Evolutionary conservation across 2,329 filamentous ascomycete genomes (phyloP).

Genomic region (Alternaria rosae): DNA sequence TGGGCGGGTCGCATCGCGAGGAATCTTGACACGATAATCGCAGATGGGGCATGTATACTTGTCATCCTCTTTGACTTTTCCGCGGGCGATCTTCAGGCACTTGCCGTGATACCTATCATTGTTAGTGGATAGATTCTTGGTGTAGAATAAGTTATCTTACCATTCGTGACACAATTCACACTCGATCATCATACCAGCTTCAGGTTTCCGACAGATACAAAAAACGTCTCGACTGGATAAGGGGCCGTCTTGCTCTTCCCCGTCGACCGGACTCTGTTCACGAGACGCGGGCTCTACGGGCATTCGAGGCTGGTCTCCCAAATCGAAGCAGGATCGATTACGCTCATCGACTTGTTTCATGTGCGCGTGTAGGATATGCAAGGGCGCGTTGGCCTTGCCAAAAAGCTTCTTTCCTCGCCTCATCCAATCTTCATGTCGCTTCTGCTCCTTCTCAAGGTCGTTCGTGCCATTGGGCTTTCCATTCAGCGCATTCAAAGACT

Average conservation of each 20-base stretch:
- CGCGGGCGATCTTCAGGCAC: constrained; percentile 94
- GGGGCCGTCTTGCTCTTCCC: constrained; percentile 54
- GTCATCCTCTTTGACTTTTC: constrained; percentile 97
- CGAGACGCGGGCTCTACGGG: constrained; percentile 92
- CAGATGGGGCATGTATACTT: constrained; percentile 99
- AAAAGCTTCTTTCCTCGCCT: constrained; percentile 96
- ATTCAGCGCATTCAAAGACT: constrained; percentile 85
- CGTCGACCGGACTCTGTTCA: constrained; percentile 71
- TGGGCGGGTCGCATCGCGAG: constrained; percentile 91
- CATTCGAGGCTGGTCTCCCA: constrained; percentile 84
- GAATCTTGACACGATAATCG: constrained; percentile 96
- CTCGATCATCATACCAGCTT: constrained; percentile 99
- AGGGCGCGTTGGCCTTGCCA: constrained; percentile 94
- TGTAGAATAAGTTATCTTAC: constrained; percentile 60
- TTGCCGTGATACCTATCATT: constrained; percentile 90
- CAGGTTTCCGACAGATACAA: constrained; percentile 91
- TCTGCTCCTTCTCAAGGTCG: constrained; percentile 92
- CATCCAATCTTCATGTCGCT: constrained; percentile 99
- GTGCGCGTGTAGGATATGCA: constrained; percentile 93
- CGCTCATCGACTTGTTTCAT: constrained; percentile 92
- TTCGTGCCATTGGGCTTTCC: constrained; percentile 90
- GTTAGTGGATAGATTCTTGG: constrained; percentile 30
- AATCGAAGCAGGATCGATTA: constrained; percentile 90
- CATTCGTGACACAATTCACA: constrained; percentile 98
- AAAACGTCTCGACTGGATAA: constrained; percentile 78